Evolutionary conservation across 495 filamentous ascomycete species (phyloP), one percentile per base, ranked within the genome.

Genomic region (Talaromyces nanjingensis): DNA sequence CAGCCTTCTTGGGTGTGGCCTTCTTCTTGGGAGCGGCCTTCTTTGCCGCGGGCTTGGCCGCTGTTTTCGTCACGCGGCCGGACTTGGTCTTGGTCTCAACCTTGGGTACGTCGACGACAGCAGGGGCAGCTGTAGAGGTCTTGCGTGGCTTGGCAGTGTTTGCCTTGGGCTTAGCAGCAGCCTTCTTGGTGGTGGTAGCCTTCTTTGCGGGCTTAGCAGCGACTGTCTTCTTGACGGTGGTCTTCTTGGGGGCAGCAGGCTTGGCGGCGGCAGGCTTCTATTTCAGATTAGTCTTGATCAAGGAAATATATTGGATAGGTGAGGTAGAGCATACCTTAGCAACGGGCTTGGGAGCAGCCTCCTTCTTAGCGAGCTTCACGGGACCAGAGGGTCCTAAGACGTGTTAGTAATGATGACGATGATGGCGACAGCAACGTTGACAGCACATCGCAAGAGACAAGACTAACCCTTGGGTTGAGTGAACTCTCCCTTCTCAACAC

Each of bases 341-440:
- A 29, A 78, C 81, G 47, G 84, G 74, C 75, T 87, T 84, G 63
- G 75, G 66, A 60, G 79, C 72, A 60, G 79, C 70, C 59, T 82
- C 83, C 83, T 96, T 96, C 87, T 96, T 96, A 31, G 89, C 90
- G 53, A 99, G 89, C 87, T 99, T 99, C 78, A 96, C 91, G 66
- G 91, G 90, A 49, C 94, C 94, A 55, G 94, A 98, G 61, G 91
- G 82, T 68, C 93, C 92, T 96, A 62, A 24, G 65, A 72, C 68
- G 73, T 57, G 75, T 87, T 68, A 86, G 78, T 66, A 47, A 55
- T 62, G 47, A 63, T 39, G 24, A 62, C 49, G 60, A 65, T 63
- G 58, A 55, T 64, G 65, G 42, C 16, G 54, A 57, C 27, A 27
- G 27, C 27, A 27, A 49, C 8, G 18, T 49, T 24, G n/a, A 27